A percentile compares a stretch with the other conserved stretches of the same genome.
phyloP scores from a whole-genome alignment of 345 rosid genomes.

The Boechera retrofracta region DNA sequence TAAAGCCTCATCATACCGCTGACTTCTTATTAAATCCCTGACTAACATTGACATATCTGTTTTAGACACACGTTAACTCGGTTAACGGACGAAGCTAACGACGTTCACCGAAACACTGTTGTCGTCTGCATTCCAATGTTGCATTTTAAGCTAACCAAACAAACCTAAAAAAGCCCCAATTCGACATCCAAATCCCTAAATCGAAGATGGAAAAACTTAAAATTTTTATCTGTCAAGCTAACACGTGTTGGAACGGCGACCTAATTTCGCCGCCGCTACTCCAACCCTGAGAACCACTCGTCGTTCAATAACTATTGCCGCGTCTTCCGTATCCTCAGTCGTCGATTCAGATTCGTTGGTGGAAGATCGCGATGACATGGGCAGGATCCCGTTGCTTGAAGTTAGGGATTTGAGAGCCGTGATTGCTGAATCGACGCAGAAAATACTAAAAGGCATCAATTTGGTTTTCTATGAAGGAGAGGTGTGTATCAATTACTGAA shows the following conservation, averaged over 20 bases:
- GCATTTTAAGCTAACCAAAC: too few species aligned
- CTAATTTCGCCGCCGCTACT: constrained; percentile 24
- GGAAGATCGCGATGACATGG: constrained; percentile 35
- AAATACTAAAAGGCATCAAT: constrained; percentile 84
- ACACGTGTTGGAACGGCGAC: not conserved
- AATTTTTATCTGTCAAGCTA: too few species aligned
- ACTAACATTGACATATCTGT: too few species aligned
- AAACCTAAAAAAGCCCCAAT: too few species aligned
- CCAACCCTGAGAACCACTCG: constrained; percentile 22
- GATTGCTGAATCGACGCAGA: constrained; percentile 75
- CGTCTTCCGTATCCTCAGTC: constrained; percentile 33
- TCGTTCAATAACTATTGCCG: not conserved
- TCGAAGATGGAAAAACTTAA: too few species aligned
- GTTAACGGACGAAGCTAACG: too few species aligned
- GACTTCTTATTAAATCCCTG: too few species aligned
- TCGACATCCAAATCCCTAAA: too few species aligned
- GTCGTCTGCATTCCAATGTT: too few species aligned
- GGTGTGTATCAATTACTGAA: constrained; percentile 47
- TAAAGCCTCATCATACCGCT: too few species aligned
- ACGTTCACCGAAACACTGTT: too few species aligned
- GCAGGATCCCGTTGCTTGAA: constrained; percentile 69
- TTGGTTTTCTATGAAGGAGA: constrained; percentile 83
- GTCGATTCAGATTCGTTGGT: constrained; percentile 45
- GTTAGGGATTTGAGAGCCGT: constrained; percentile 82
- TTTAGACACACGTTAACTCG: too few species aligned